Evolutionary conservation across 495 filamentous ascomycete genomes (phyloP).

Genomic region (Hypoxylon trugodes): DNA sequence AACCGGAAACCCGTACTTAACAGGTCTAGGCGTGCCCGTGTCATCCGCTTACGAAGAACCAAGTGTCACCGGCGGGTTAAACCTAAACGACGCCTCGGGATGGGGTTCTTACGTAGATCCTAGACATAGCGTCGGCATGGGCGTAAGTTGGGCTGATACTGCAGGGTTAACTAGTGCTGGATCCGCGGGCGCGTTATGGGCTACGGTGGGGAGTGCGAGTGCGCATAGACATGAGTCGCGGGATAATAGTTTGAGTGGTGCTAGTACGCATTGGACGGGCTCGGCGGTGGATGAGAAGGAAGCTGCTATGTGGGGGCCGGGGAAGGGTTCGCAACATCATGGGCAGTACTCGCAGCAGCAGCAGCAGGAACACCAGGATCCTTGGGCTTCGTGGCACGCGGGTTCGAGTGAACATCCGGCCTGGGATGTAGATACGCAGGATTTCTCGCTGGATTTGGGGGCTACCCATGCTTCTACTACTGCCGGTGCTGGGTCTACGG

Average conservation of each 20-base stretch:
- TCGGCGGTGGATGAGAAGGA: slow-evolving; percentile 15
- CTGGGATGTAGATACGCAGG: slow-evolving; percentile 24
- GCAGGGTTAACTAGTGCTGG: slow-evolving; percentile 13
- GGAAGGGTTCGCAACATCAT: slow-evolving; percentile 5
- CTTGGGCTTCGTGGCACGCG: slow-evolving; percentile 25
- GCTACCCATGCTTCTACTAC: too few species aligned
- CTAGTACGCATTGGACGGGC: slow-evolving; percentile 18
- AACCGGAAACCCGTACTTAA: slow-evolving; percentile 24
- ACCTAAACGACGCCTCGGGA: too few species aligned
- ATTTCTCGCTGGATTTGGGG: slow-evolving; percentile 23
- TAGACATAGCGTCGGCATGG: slow-evolving; percentile 19
- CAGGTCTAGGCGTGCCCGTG: slow-evolving; percentile 39
- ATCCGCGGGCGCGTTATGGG: slow-evolving; percentile 34
- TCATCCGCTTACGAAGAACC: slow-evolving; percentile 25
- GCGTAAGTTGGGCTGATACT: slow-evolving; percentile 40
- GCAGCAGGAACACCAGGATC: slow-evolving; percentile 7
- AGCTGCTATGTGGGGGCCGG: background rate
- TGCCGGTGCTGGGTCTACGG: background rate
- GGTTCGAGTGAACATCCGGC: slow-evolving; percentile 2
- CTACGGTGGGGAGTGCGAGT: slow-evolving; percentile 1
- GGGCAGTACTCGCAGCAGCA: background rate
- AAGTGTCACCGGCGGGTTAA: slow-evolving; percentile 5
- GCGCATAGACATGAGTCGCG: slow-evolving; percentile 1
- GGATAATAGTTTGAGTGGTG: slow-evolving; percentile 25
- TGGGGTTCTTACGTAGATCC: slow-evolving; percentile 13